Evolutionary conservation across 257 asterid species (phyloP), one percentile per base, ranked within the genome.

Genomic region (Henckelia pumila): DNA sequence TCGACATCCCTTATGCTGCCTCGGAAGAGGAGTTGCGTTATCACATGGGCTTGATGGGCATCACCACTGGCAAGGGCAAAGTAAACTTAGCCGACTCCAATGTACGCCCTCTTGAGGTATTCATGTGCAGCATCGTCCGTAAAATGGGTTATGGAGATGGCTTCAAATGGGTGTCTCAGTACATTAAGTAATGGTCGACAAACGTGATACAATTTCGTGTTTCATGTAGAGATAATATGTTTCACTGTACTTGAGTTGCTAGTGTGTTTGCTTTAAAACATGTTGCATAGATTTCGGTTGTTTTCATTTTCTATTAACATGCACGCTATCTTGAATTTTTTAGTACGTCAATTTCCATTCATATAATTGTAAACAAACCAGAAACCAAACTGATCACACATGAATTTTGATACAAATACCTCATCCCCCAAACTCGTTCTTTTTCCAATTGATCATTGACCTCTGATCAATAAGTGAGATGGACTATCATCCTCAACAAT

Each of bases 81-180:
- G 85, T 83, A 10, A 83, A 73, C 76, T 50, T 77, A 37, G 0
- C 77, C 2, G 83, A 80, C 50, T 71, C 85, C 4, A 80, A 80
- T 8, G 78, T 80, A 28, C 88, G 88, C 66, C 80, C 88, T 0
- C 80, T 80, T 23, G 88, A 83, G 78, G 85, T 83, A 0, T 83
- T 80, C 88, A 83, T 83, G 88, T 83, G 88, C 85, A 82, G 87
- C 81, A 82, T 82, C 37, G 87, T 82, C 47, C 87, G 87, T 64
- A 82, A 82, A 79, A 82, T 82, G 87, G 87, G 87, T 17, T 82
- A 82, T 65, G 87, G 87, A 17, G 87, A 82, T 61, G 87, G 87
- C 75, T 83, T 83, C 80, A 80, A 83, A 71, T 83, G 88, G 88
- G 81, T 83, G 59, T 83, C 88, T 53, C 88, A 83, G 47, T 83